phyloP scores from a whole-genome alignment of 176 grass and related monocot genomes.

The Leersia perrieri region DNA sequence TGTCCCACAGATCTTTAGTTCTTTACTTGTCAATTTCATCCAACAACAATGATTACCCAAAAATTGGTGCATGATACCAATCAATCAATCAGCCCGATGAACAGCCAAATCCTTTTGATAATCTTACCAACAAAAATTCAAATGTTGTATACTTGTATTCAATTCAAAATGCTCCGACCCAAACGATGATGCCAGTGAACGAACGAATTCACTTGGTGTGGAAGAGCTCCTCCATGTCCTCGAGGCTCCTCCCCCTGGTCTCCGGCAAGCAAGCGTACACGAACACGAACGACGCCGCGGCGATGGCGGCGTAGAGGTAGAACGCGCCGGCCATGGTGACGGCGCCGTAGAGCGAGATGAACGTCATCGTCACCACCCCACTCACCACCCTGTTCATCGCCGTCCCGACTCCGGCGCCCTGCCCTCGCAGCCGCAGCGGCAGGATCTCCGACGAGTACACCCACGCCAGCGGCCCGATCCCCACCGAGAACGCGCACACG shows the following conservation, averaged over 20 bases:
- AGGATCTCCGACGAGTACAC: slow-evolving; percentile 83
- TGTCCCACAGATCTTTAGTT: not conserved
- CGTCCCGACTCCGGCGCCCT: slow-evolving; percentile 60
- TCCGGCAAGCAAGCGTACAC: slow-evolving; percentile 57
- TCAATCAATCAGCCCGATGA: not conserved
- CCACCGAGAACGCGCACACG: slow-evolving; percentile 60
- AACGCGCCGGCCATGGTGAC: slow-evolving; percentile 67
- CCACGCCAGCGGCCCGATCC: slow-evolving; percentile 63
- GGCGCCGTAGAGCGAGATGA: slow-evolving; percentile 71
- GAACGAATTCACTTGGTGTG: slow-evolving; percentile 18
- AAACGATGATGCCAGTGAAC: not conserved
- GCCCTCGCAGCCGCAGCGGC: slow-evolving; percentile 55
- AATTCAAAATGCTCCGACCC: not conserved
- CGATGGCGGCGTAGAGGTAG: slow-evolving; percentile 61
- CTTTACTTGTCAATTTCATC: not conserved
- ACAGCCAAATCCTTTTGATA: not conserved
- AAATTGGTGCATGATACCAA: not conserved
- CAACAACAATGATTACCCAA: not conserved
- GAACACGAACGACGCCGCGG: slow-evolving; percentile 51
- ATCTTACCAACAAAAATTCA: not conserved
- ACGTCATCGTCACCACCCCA: slow-evolving; percentile 62
- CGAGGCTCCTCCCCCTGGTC: slow-evolving; percentile 60
- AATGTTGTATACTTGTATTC: no score
- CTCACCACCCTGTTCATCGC: slow-evolving; percentile 61
- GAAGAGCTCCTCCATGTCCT: slow-evolving; percentile 78